Conservation (phyloP, 495 filamentous ascomycete species). For the Hypoxylon lenormandii region DNA sequence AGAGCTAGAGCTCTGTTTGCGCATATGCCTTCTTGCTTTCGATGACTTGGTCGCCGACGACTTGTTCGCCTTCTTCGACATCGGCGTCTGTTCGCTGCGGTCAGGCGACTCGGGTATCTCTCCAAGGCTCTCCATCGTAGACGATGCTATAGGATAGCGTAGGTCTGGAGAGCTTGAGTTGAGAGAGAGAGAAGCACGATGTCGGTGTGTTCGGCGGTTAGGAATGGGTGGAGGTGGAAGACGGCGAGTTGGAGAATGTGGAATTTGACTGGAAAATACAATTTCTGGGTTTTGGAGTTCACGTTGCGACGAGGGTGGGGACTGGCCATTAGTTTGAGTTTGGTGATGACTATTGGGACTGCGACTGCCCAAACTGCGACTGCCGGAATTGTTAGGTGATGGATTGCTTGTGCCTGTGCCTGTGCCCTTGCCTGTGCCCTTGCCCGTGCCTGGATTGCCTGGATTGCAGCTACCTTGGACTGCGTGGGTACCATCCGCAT, state of each 20-base stretch:
- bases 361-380: neutral
- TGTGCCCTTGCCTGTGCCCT: too few species aligned
- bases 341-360: neutral
- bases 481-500: too few species aligned
- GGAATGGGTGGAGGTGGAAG: neutral
- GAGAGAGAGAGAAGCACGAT: too few species aligned
- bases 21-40: constrained; percentile 45
- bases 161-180: too few species aligned
- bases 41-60: constrained; percentile 23
- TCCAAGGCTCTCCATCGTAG: too few species aligned
- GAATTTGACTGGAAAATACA: constrained; percentile 39
- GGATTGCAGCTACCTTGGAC: too few species aligned
- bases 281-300: constrained; percentile 12
- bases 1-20: constrained; percentile 39
- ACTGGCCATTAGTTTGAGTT: neutral
- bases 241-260: neutral
- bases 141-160: neutral
- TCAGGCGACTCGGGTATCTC: constrained; percentile 8
- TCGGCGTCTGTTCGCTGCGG: too few species aligned
- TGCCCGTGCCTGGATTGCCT: too few species aligned
- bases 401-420: too few species aligned
- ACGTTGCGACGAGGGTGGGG: constrained; percentile 8
- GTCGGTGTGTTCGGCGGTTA: neutral
- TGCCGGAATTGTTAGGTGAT: too few species aligned
- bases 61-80: too few species aligned